Percentiles rank a stretch among this genome's conserved stretches.
Evolutionary conservation across 768 basidiomycete species (phyloP).

Genomic region (Heimioporus sp.): DNA sequence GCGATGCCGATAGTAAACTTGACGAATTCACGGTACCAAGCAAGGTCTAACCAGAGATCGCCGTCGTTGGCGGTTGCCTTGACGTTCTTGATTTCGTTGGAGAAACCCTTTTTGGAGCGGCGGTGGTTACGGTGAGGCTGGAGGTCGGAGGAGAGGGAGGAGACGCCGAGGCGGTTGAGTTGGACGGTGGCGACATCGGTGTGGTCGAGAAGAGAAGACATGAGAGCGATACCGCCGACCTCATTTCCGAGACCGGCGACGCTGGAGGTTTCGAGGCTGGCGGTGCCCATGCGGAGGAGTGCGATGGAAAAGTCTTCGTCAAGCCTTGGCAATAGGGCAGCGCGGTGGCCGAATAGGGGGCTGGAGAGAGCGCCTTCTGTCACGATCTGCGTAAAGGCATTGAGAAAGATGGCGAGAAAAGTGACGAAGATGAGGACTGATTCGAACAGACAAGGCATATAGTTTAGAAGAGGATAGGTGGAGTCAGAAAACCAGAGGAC

Average conservation of each 20-base stretch:
- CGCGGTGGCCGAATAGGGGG: conserved; percentile 51
- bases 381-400: conserved; percentile 63
- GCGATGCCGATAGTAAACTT: conserved; percentile 32
- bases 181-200: conserved; percentile 35
- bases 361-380: conserved; percentile 57
- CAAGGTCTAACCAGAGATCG: conserved; percentile 39
- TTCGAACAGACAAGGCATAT: conserved; percentile 72
- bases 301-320: conserved; percentile 77
- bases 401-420: conserved; percentile 56
- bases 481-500: conserved; percentile 49
- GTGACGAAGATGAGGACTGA: conserved; percentile 57
- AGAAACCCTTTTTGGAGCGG: conserved; percentile 37
- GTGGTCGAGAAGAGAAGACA: conserved; percentile 7
- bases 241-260: conserved; percentile 74
- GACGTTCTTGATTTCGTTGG: conserved; percentile 50
- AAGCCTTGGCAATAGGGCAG: conserved; percentile 46
- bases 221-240: conserved; percentile 50
- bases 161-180: conserved; percentile 43
- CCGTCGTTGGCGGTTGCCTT: conserved; percentile 33
- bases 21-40: conserved; percentile 40
- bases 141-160: conserved; percentile 31
- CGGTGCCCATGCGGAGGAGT: conserved; percentile 68
- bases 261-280: conserved; percentile 72
- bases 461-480: conserved; percentile 69
- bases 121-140: conserved; percentile 24